A percentile compares a stretch with the other conserved stretches of the same genome.
Conservation (phyloP, 2,329 filamentous ascomycete species). For the Aspergillus viridinutans region DNA sequence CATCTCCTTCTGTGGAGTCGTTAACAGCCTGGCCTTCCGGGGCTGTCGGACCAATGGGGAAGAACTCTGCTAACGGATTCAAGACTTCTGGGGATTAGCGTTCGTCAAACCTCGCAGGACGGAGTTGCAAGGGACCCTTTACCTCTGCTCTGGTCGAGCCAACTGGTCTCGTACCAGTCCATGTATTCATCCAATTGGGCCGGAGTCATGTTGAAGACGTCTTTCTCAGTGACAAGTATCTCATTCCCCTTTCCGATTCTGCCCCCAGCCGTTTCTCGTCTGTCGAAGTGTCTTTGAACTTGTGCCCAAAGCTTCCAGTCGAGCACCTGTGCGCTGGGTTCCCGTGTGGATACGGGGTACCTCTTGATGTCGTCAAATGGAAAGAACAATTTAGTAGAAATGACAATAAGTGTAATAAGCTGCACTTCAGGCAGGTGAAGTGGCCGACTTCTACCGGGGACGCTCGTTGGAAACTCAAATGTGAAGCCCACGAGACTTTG, state of each 20-base stretch:
- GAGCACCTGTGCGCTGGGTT: constrained; percentile 58
- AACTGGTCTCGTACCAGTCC: constrained; percentile 71
- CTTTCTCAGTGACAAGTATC: constrained; percentile 54
- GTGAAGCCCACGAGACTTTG: constrained; percentile 53
- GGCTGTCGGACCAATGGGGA: constrained; percentile 31
- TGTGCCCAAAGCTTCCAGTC: constrained; percentile 70
- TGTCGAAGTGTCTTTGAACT: constrained; percentile 42
- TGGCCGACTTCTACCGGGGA: constrained; percentile 35
- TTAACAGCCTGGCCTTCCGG: constrained; percentile 8
- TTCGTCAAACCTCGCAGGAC: not conserved
- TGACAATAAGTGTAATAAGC: constrained; percentile 65
- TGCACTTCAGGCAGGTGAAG: constrained; percentile 69
- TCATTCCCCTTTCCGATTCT: constrained; percentile 46
- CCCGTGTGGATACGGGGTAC: constrained; percentile 47
- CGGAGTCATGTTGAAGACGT: constrained; percentile 59
- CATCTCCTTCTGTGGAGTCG: constrained; percentile 15
- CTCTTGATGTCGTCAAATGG: constrained; percentile 62
- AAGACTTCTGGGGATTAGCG: constrained; percentile 12
- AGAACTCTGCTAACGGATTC: constrained; percentile 40
- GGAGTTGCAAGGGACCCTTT: not conserved
- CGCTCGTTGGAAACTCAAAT: constrained; percentile 49
- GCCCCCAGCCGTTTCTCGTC: constrained; percentile 26
- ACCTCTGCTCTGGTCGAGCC: constrained; percentile 40
- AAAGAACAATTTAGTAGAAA: constrained; percentile 74
- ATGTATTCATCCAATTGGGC: constrained; percentile 69